Evolutionary conservation across 768 basidiomycete species (phyloP).

Genomic region (Polyporus arcularius): DNA sequence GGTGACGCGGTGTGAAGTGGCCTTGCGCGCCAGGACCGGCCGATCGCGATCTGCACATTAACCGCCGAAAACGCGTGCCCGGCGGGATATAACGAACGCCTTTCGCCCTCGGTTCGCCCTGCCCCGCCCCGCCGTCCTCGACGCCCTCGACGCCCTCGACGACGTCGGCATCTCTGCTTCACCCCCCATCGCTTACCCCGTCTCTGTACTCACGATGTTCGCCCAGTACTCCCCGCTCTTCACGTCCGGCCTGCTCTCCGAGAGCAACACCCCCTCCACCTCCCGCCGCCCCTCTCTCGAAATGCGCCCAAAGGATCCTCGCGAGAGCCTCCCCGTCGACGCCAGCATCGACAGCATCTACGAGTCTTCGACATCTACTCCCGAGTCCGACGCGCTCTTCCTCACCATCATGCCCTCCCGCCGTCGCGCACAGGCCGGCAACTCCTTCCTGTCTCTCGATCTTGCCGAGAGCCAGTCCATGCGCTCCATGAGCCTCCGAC

Average conservation of each 20-base stretch:
- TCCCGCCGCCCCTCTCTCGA: slow-evolving; percentile 23
- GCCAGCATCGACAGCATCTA: slow-evolving; percentile 22
- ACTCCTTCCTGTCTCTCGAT: slow-evolving; percentile 72
- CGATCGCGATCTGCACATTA: slow-evolving; percentile 1
- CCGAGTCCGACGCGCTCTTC: slow-evolving; percentile 44
- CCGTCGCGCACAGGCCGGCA: slow-evolving; percentile 36
- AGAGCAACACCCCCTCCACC: slow-evolving; percentile 26
- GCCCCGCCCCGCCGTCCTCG: slow-evolving; percentile 12
- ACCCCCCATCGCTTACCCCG: too few species aligned
- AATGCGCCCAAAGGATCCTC: slow-evolving; percentile 9
- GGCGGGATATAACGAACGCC: slow-evolving; percentile 8
- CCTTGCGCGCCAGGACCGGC: slow-evolving; percentile 5
- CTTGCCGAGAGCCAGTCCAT: slow-evolving; percentile 54
- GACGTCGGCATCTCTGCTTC: background rate
- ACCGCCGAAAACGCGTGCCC: background rate
- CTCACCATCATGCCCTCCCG: slow-evolving; percentile 45
- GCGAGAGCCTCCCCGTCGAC: slow-evolving; percentile 46
- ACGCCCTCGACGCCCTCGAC: slow-evolving; percentile 6
- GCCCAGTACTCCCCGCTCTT: slow-evolving; percentile 63
- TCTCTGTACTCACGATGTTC: slow-evolving; percentile 31
- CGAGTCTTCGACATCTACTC: slow-evolving; percentile 7
- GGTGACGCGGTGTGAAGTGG: slow-evolving; percentile 2
- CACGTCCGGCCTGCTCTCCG: slow-evolving; percentile 58
- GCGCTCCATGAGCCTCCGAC: slow-evolving; percentile 40
- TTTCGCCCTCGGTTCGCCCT: background rate